These are phyloP conservation scores for Helicocarpus griseus DNA, from an alignment of 2,329 filamentous ascomycete species.

Conservation along the genomic window DNA sequence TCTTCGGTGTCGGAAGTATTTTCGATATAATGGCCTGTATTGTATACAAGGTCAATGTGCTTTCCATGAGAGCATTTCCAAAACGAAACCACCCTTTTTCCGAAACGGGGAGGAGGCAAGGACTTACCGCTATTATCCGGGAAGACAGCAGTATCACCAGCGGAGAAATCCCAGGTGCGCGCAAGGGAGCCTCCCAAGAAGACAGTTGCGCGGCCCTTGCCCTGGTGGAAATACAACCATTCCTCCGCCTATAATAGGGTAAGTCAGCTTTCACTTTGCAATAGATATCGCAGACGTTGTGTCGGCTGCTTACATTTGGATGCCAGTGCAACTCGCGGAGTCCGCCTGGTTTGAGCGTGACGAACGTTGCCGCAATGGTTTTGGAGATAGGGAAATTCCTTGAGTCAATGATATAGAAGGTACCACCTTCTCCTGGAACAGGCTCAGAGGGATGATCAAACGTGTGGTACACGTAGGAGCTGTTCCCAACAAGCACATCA, in stretches of 20 bases:
- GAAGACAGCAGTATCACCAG: conserved; percentile 60
- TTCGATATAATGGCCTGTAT: conserved; percentile 54
- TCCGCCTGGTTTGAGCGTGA: conserved; percentile 53
- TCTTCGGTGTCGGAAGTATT: conserved; percentile 56
- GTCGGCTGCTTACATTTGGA: conserved; percentile 45
- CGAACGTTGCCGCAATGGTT: conserved; percentile 56
- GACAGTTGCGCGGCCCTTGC: conserved; percentile 51
- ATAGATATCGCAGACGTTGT: too few relatives aligned
- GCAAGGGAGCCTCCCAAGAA: conserved; percentile 53
- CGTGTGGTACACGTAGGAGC: conserved; percentile 54
- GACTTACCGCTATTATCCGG: conserved; percentile 48
- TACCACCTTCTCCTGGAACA: conserved; percentile 53
- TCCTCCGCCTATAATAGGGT: conserved; percentile 63
- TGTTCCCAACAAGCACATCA: conserved; percentile 45
- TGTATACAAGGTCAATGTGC: neutral
- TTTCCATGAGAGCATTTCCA: neutral
- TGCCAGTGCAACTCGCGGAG: conserved; percentile 62
- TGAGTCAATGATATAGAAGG: conserved; percentile 55
- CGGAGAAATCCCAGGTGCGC: conserved; percentile 56
- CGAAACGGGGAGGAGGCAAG: neutral
- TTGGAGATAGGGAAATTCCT: conserved; percentile 57
- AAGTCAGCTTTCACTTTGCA: too few relatives aligned
- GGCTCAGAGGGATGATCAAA: conserved; percentile 46
- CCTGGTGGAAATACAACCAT: conserved; percentile 62
- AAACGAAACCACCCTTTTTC: neutral